phyloP scores from a whole-genome alignment of 2,329 filamentous ascomycete genomes.

The Colletotrichum tropicicola region DNA sequence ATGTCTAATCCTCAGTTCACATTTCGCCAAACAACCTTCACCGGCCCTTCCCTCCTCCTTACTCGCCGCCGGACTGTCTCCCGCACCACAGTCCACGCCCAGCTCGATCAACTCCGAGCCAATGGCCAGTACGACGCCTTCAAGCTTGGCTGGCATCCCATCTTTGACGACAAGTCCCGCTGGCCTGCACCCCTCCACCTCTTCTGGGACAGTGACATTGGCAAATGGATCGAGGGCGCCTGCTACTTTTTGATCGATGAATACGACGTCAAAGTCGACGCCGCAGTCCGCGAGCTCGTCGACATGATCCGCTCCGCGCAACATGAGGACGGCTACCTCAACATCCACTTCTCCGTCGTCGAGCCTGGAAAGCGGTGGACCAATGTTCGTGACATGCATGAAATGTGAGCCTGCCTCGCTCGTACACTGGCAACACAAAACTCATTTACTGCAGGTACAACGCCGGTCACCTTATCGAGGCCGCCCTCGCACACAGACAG shows the following conservation, averaged over 20 bases:
- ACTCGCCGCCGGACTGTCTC: slow-evolving; percentile 43
- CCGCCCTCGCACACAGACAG: slow-evolving; percentile 63
- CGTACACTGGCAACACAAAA: background rate
- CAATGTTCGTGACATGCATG: slow-evolving; percentile 69
- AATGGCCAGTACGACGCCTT: slow-evolving; percentile 68
- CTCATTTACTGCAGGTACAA: slow-evolving; percentile 56
- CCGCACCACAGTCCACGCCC: slow-evolving; percentile 54
- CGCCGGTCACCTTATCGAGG: slow-evolving; percentile 69
- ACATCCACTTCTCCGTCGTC: slow-evolving; percentile 69
- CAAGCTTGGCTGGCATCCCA: slow-evolving; percentile 63
- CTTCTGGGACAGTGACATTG: slow-evolving; percentile 66
- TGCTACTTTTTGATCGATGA: slow-evolving; percentile 61
- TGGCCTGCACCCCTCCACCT: slow-evolving; percentile 67
- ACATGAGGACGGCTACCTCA: slow-evolving; percentile 68
- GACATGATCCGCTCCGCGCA: slow-evolving; percentile 66
- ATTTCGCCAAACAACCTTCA: slow-evolving; percentile 46
- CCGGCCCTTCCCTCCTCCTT: slow-evolving; percentile 44
- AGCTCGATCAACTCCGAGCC: slow-evolving; percentile 60
- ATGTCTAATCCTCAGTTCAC: slow-evolving; percentile 46
- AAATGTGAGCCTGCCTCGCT: slow-evolving; percentile 52
- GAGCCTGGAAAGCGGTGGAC: slow-evolving; percentile 64
- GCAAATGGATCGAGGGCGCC: slow-evolving; percentile 70
- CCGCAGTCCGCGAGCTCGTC: slow-evolving; percentile 64
- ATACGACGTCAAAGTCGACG: slow-evolving; percentile 54
- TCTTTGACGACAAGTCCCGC: slow-evolving; percentile 56